Conservation (phyloP, 2,329 filamentous ascomycete genomes). For the Acrocalymma vagum region DNA sequence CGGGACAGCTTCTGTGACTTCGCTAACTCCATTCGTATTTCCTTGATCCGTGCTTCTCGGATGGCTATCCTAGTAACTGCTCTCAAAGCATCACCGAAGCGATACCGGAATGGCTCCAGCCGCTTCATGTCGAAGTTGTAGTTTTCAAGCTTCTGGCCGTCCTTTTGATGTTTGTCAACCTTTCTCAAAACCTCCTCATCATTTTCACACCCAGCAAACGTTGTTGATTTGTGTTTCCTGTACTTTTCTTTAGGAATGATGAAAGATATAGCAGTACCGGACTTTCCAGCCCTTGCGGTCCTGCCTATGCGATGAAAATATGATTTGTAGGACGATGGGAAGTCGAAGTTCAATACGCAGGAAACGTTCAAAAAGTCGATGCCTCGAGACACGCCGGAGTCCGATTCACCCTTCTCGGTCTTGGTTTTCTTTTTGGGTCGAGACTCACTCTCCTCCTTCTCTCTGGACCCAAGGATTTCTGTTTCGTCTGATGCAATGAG, state of each 20-base stretch:
- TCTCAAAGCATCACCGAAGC: conserved; percentile 84
- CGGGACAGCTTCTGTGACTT: conserved; percentile 83
- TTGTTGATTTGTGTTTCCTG: conserved; percentile 89
- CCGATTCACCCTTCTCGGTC: conserved; percentile 73
- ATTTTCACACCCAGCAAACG: conserved; percentile 75
- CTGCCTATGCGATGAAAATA: conserved; percentile 98
- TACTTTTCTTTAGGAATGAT: conserved; percentile 83
- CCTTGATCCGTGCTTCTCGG: conserved; percentile 86
- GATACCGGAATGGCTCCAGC: conserved; percentile 92
- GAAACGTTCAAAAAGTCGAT: conserved; percentile 95
- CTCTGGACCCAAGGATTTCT: conserved; percentile 74
- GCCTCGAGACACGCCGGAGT: conserved; percentile 94
- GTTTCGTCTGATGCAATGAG: conserved; percentile 96
- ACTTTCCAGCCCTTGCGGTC: conserved; percentile 88
- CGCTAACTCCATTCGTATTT: conserved; percentile 87
- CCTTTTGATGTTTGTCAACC: conserved; percentile 83
- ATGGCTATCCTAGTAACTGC: conserved; percentile 90
- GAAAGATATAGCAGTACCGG: conserved; percentile 95
- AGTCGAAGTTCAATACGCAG: conserved; percentile 91
- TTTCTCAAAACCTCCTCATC: conserved; percentile 86
- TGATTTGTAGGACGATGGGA: conserved; percentile 85
- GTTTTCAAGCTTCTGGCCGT: conserved; percentile 82
- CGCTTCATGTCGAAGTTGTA: conserved; percentile 96
- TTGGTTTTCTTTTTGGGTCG: conserved; percentile 64
- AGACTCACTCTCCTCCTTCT: conserved; percentile 46